Conservation (phyloP, 2,329 filamentous ascomycete genomes). For the Diaporthe sp. region DNA sequence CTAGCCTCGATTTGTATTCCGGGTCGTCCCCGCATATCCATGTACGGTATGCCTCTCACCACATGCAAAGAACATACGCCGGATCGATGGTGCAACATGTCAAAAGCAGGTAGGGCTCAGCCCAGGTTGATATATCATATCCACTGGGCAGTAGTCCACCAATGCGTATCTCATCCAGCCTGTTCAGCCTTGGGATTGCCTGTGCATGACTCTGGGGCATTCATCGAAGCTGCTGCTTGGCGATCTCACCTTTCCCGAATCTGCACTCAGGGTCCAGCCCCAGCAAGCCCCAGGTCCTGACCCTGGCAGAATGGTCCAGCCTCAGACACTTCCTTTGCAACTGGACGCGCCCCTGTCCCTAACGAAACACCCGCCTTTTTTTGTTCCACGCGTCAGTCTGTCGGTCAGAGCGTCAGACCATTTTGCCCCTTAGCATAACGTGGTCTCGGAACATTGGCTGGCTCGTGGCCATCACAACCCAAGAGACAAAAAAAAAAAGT, state of each 20-base stretch:
- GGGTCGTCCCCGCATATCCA: neutral
- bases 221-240: constrained; percentile 1
- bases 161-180: neutral
- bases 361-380: neutral
- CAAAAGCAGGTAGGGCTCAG: neutral
- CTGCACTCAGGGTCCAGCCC: constrained; percentile 3
- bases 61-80: neutral
- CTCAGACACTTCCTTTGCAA: constrained; percentile 15
- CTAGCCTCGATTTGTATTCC: neutral
- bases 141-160: neutral
- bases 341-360: neutral
- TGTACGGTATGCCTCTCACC: neutral
- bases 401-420: constrained; percentile 24
- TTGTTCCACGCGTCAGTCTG: neutral
- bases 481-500: neutral
- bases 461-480: neutral
- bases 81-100: neutral
- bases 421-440: constrained; percentile 13
- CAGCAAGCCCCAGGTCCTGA: neutral
- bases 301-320: neutral
- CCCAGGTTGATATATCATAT: neutral
- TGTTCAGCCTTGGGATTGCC: neutral
- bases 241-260: constrained; percentile 3
- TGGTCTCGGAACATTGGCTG: constrained; percentile 15
- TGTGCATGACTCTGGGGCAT: constrained; percentile 4